phyloP scores from a whole-genome alignment of 2,329 filamentous ascomycete genomes.

The Alternaria angustiovoidea region DNA sequence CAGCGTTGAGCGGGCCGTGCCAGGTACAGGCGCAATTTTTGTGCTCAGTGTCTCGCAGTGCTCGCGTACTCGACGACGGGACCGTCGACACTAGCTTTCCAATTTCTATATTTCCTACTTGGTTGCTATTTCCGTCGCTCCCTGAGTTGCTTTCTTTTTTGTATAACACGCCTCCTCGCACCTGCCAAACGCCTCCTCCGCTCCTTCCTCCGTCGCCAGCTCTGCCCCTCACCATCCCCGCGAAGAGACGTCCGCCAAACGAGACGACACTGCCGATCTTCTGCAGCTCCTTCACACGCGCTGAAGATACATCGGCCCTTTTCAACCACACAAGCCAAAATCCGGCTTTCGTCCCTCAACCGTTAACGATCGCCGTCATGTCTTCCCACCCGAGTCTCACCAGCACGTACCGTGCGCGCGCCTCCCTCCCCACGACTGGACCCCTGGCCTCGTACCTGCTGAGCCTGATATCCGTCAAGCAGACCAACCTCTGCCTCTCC shows the following conservation, averaged over 20 bases:
- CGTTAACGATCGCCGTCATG: constrained; percentile 35
- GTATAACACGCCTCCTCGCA: constrained; percentile 3
- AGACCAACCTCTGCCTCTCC: constrained; percentile 63
- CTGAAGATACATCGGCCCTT: neutral
- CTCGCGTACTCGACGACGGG: constrained; percentile 10
- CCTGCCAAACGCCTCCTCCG: neutral
- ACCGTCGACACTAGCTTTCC: constrained; percentile 4
- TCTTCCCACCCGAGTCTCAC: constrained; percentile 43
- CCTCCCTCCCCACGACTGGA: constrained; percentile 52
- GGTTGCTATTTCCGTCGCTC: neutral
- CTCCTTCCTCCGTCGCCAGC: constrained; percentile 8
- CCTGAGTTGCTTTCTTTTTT: constrained; percentile 1
- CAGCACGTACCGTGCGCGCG: constrained; percentile 56
- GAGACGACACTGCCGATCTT: neutral
- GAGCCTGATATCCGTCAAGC: constrained; percentile 59
- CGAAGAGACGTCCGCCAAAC: neutral
- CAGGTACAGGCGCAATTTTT: constrained; percentile 30
- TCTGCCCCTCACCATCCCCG: constrained; percentile 18
- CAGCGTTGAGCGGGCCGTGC: constrained; percentile 20
- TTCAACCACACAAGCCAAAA: constrained; percentile 2
- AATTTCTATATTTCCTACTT: neutral
- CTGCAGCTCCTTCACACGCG: neutral
- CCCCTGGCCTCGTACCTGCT: constrained; percentile 59
- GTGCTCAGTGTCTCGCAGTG: neutral
- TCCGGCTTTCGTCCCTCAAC: neutral